phyloP scores from a whole-genome alignment of 1,284 basidiomycete genomes.

The Phylloboletellus chloephorus region DNA sequence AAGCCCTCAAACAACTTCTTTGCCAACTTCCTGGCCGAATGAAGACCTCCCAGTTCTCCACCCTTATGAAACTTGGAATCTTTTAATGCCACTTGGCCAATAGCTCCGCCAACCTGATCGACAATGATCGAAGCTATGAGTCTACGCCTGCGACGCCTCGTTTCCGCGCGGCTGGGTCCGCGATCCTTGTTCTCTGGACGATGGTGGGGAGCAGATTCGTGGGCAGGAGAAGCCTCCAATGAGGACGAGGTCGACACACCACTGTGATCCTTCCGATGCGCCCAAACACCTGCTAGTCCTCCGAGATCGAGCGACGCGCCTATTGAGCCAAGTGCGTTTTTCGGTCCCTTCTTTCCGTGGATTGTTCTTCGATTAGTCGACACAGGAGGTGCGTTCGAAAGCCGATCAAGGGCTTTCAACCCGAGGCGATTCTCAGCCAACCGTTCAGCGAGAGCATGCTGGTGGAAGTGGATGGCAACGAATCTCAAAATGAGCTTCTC shows the following conservation, averaged over 20 bases:
- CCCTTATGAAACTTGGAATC: slow-evolving; percentile 57
- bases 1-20: slow-evolving; percentile 68
- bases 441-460: slow-evolving; percentile 67
- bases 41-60: slow-evolving; percentile 51
- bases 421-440: slow-evolving; percentile 64
- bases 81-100: slow-evolving; percentile 68
- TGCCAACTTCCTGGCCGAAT: slow-evolving; percentile 69
- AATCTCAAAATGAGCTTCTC: slow-evolving; percentile 71
- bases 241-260: slow-evolving; percentile 10
- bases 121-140: slow-evolving; percentile 62
- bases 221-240: slow-evolving; percentile 1
- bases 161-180: slow-evolving; percentile 28
- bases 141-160: slow-evolving; percentile 43
- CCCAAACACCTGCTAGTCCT: slow-evolving; percentile 21
- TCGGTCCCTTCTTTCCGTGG: slow-evolving; percentile 37
- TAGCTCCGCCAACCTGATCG: slow-evolving; percentile 64
- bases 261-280: slow-evolving; percentile 25
- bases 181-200: slow-evolving; percentile 17
- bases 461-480: slow-evolving; percentile 74
- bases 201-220: slow-evolving; percentile 16
- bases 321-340: slow-evolving; percentile 26
- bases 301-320: slow-evolving; percentile 31
- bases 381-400: slow-evolving; percentile 57
- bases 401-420: slow-evolving; percentile 60
- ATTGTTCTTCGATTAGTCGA: slow-evolving; percentile 26